These are phyloP conservation scores for Cladophialophora psammophila DNA, from an alignment of 2,329 filamentous ascomycete species.

Conservation along the genomic window DNA sequence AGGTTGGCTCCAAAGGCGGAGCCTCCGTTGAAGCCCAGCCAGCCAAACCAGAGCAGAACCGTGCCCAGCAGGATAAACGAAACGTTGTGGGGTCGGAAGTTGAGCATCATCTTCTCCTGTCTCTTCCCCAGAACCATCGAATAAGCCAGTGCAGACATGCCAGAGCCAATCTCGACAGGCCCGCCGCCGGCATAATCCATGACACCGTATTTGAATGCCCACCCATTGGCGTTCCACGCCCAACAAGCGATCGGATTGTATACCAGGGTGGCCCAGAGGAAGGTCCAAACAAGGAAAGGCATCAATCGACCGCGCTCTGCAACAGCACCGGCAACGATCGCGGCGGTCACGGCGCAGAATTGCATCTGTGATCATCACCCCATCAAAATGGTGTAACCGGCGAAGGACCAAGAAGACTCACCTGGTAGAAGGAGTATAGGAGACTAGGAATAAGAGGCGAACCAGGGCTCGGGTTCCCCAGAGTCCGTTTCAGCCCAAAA, in stretches of 20 bases:
- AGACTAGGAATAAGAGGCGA: conserved; percentile 88
- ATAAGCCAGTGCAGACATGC: conserved; percentile 91
- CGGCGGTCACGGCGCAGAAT: conserved; percentile 92
- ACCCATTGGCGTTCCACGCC: conserved; percentile 95
- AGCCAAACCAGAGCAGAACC: conserved; percentile 96
- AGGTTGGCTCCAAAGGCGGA: conserved; percentile 94
- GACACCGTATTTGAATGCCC: conserved; percentile 88
- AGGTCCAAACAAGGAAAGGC: conserved; percentile 92
- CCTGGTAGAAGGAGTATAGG: conserved; percentile 93
- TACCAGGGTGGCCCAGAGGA: conserved; percentile 95
- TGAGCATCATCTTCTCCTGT: conserved; percentile 99
- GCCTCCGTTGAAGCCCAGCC: conserved; percentile 98
- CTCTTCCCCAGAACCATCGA: conserved; percentile 94
- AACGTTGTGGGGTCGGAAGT: conserved; percentile 99
- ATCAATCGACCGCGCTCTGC: conserved; percentile 93
- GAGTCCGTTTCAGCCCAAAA: conserved; percentile 85
- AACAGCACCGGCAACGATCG: conserved; percentile 88
- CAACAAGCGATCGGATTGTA: conserved; percentile 98
- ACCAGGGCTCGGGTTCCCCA: conserved; percentile 84
- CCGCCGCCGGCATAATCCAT: conserved; percentile 96
- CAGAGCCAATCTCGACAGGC: conserved; percentile 95
- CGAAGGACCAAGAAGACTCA: conserved; percentile 48
- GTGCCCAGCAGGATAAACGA: conserved; percentile 96
- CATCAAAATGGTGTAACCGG: not conserved
- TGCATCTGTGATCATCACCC: conserved; percentile 72